Percentiles rank a stretch among this genome's conserved stretches.
phyloP scores from a whole-genome alignment of 2,329 filamentous ascomycete species.

The Pseudogymnoascus sp. region DNA sequence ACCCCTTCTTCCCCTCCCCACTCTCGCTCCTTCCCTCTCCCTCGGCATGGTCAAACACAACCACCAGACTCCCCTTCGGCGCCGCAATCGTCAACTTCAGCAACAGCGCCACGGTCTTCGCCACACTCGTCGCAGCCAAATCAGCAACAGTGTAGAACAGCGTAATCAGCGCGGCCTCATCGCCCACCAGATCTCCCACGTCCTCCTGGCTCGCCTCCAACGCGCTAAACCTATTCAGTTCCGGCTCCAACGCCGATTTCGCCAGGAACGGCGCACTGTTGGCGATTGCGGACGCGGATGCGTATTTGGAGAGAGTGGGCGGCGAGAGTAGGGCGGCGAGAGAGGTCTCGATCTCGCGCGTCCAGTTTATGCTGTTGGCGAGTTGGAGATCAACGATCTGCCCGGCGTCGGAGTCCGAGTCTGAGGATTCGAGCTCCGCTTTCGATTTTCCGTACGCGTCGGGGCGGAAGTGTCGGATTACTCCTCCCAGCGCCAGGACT shows the following conservation, averaged over 20 bases:
- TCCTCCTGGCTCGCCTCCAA: constrained; percentile 34
- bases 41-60: constrained; percentile 90
- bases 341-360: constrained; percentile 51
- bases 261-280: constrained; percentile 40
- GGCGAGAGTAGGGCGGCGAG: constrained; percentile 47
- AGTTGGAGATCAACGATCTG: constrained; percentile 47
- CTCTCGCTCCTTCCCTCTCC: constrained; percentile 37
- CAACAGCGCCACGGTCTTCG: constrained; percentile 70
- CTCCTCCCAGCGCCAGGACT: constrained; percentile 54
- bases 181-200: constrained; percentile 25
- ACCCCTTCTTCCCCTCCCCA: constrained; percentile 51
- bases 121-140: constrained; percentile 69
- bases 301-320: constrained; percentile 45
- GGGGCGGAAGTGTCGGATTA: constrained; percentile 34
- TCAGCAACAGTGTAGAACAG: constrained; percentile 94
- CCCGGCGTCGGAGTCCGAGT: not conserved
- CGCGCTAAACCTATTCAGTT: constrained; percentile 43
- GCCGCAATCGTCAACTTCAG: constrained; percentile 56
- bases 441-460: not conserved
- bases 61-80: constrained; percentile 55
- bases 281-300: constrained; percentile 40
- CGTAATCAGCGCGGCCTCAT: constrained; percentile 56
- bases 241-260: constrained; percentile 32
- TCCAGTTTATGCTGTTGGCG: constrained; percentile 79
- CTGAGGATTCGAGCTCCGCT: not conserved